Conservation (phyloP, 495 filamentous ascomycete genomes). For the Penicillium paradoxum region DNA sequence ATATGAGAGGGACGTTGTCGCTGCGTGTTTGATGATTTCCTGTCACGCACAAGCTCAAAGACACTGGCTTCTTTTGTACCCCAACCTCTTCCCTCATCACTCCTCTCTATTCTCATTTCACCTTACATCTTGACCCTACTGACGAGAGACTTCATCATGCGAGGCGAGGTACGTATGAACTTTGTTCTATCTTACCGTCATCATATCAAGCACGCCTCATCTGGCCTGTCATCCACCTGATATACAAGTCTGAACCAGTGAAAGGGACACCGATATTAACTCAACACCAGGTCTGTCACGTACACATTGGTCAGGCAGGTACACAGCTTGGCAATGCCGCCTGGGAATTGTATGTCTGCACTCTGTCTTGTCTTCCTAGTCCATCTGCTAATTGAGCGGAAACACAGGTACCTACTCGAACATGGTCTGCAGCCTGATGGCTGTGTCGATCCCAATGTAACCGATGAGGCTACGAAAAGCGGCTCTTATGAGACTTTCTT, state of each 20-base stretch:
- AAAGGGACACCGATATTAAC: neutral
- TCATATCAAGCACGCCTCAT: neutral
- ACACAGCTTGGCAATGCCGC: conserved; percentile 89
- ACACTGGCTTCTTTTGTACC: neutral
- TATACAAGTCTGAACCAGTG: neutral
- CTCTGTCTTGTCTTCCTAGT: conserved; percentile 36
- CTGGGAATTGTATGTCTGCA: conserved; percentile 81
- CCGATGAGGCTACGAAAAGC: conserved; percentile 54
- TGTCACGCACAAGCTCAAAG: neutral
- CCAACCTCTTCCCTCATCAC: neutral
- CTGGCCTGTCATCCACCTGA: neutral
- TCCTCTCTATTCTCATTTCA: neutral
- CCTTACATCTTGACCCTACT: neutral
- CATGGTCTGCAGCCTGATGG: conserved; percentile 81
- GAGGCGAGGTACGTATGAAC: neutral
- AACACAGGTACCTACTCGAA: conserved; percentile 76
- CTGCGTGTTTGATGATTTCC: neutral
- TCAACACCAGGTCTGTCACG: conserved; percentile 64
- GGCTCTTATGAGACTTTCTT: conserved; percentile 90
- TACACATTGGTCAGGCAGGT: conserved; percentile 92
- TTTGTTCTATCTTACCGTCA: neutral
- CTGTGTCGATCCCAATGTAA: conserved; percentile 54
- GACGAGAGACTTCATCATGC: neutral
- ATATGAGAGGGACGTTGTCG: neutral
- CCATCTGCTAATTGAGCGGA: neutral